These are phyloP conservation scores for Microcyclosporella mali DNA, from an alignment of 2,329 filamentous ascomycete genomes.

Conservation along the genomic window DNA sequence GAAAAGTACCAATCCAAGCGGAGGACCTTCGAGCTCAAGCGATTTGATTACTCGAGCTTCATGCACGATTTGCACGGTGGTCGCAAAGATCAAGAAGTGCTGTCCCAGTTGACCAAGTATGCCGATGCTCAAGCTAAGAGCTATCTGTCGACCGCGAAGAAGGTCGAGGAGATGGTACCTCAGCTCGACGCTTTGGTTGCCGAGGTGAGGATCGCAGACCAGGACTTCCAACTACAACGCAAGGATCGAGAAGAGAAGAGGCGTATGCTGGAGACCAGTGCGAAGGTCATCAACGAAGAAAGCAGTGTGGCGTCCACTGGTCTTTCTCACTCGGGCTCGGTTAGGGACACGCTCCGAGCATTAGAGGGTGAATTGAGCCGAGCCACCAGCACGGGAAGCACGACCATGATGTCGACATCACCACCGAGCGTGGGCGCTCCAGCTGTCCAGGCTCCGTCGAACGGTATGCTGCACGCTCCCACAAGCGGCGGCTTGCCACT, in stretches of 20 bases:
- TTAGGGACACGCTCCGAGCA: conserved; percentile 21
- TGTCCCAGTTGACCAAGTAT: conserved; percentile 90
- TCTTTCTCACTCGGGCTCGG: conserved; percentile 24
- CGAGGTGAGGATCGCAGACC: conserved; percentile 89
- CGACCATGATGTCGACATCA: conserved; percentile 22
- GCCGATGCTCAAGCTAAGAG: conserved; percentile 82
- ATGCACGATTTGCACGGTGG: conserved; percentile 99
- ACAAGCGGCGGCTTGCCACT: conserved; percentile 7
- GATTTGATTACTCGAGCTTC: conserved; percentile 97
- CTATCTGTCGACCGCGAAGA: conserved; percentile 77
- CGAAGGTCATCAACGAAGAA: conserved; percentile 42
- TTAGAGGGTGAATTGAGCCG: conserved; percentile 20
- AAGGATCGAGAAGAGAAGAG: conserved; percentile 96
- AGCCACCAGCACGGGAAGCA: conserved; percentile 19
- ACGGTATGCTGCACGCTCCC: conserved; percentile 21
- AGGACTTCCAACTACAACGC: conserved; percentile 91
- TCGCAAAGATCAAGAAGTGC: conserved; percentile 94
- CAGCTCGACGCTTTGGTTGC: conserved; percentile 81
- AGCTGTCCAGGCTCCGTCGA: conserved; percentile 20
- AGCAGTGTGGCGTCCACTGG: conserved; percentile 24
- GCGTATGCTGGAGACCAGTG: conserved; percentile 81
- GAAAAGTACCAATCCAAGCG: conserved; percentile 93
- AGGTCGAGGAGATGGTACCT: conserved; percentile 77
- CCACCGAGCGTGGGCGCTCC: conserved; percentile 20
- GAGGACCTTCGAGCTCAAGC: conserved; percentile 90